Evolutionary conservation across 345 rosid species (phyloP).

Genomic region (Eucalyptus lansdowneana): DNA sequence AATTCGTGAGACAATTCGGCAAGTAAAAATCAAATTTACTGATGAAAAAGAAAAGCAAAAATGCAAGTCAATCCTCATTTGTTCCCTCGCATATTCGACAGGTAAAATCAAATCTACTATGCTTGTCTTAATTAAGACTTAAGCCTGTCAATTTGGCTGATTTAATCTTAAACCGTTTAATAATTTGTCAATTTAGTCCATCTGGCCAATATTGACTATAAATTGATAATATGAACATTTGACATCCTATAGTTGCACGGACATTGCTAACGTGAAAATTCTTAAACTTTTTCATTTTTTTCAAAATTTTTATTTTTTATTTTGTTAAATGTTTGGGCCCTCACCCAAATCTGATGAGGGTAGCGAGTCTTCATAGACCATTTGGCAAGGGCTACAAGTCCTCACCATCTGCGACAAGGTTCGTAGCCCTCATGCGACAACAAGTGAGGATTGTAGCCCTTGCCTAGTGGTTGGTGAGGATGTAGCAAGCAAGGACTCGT

Average conservation of each 20-base stretch:
- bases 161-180: no score
- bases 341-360: background rate
- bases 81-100: background rate
- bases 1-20: background rate
- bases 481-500: no score
- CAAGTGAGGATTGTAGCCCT: background rate
- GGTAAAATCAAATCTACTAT: background rate
- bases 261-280: no score
- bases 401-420: background rate
- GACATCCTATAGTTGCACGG: background rate
- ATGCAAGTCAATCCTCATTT: background rate
- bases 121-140: background rate
- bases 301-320: no score
- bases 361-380: fast-evolving
- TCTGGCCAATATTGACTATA: no score
- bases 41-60: background rate
- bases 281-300: no score
- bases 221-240: no score
- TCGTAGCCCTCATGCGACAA: background rate
- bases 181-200: no score
- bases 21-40: background rate
- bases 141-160: background rate
- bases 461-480: background rate
- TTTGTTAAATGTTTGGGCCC: background rate
- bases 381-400: background rate